Conservation (phyloP, 2,329 filamentous ascomycete genomes). For the Apiospora koreana region DNA sequence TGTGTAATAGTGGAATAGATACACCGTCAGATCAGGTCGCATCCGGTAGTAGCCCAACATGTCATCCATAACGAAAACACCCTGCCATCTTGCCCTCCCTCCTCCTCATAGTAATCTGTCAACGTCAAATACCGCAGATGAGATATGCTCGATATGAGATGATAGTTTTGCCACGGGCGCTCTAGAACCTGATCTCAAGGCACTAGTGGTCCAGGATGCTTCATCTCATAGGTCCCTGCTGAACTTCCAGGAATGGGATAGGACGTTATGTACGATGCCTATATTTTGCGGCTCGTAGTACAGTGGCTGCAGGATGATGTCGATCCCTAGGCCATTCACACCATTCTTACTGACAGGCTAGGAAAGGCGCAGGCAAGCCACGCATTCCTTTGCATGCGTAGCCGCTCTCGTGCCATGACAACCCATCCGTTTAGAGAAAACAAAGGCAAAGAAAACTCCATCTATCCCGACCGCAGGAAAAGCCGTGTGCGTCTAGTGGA, state of each 20-base stretch:
- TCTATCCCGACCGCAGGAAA: not conserved
- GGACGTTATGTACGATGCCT: not conserved
- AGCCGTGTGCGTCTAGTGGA: not conserved
- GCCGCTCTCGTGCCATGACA: not conserved
- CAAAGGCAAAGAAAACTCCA: not conserved
- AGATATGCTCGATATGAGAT: not conserved
- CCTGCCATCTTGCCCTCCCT: not conserved
- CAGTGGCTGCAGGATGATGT: not conserved
- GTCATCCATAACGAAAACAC: not conserved
- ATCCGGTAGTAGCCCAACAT: no score
- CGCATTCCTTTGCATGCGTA: not conserved
- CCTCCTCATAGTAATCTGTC: not conserved
- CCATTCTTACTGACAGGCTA: not conserved
- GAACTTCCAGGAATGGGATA: not conserved
- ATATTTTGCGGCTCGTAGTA: not conserved
- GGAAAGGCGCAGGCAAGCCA: not conserved
- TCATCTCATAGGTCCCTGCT: not conserved
- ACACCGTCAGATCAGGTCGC: not conserved
- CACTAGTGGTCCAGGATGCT: not conserved
- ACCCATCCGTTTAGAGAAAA: not conserved
- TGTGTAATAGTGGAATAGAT: not conserved
- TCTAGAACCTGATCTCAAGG: not conserved
- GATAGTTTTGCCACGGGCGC: not conserved
- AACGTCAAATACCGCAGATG: not conserved
- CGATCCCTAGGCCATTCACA: not conserved